These are phyloP conservation scores for Cercospora brassicicola DNA, from an alignment of 2,329 filamentous ascomycete species.

Conservation along the genomic window DNA sequence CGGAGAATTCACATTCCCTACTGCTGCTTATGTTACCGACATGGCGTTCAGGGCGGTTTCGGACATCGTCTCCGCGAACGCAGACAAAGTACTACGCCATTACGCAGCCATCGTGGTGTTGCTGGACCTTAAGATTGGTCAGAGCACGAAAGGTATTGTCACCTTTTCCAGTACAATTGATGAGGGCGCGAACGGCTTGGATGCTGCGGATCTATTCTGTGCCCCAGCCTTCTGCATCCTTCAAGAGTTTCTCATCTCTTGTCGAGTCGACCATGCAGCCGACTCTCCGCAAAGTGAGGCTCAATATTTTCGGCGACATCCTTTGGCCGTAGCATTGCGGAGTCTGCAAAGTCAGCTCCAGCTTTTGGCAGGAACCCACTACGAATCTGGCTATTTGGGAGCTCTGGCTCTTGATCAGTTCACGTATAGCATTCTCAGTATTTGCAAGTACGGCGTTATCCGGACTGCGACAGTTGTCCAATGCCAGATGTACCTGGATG, in stretches of 20 bases:
- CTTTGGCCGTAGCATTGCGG: background rate
- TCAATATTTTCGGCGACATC: background rate
- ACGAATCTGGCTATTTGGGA: background rate
- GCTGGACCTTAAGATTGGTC: background rate
- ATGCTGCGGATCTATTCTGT: background rate
- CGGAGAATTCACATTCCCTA: background rate
- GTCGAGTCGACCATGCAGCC: background rate
- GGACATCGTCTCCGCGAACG: background rate
- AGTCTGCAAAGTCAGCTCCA: background rate
- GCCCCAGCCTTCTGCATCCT: background rate
- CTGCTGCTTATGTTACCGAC: background rate
- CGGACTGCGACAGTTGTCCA: background rate
- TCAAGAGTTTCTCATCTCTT: background rate
- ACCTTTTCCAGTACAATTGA: background rate
- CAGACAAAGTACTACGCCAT: fast-evolving
- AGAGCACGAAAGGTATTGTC: background rate
- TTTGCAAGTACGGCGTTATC: background rate
- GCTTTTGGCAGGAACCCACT: background rate
- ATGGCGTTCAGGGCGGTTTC: background rate
- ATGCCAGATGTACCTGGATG: background rate
- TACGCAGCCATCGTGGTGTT: background rate
- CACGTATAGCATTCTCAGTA: background rate
- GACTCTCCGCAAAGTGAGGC: background rate
- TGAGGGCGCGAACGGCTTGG: background rate
- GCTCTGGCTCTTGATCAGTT: background rate